phyloP scores from a whole-genome alignment of 2,329 filamentous ascomycete genomes.

The Penicillium sp. region DNA sequence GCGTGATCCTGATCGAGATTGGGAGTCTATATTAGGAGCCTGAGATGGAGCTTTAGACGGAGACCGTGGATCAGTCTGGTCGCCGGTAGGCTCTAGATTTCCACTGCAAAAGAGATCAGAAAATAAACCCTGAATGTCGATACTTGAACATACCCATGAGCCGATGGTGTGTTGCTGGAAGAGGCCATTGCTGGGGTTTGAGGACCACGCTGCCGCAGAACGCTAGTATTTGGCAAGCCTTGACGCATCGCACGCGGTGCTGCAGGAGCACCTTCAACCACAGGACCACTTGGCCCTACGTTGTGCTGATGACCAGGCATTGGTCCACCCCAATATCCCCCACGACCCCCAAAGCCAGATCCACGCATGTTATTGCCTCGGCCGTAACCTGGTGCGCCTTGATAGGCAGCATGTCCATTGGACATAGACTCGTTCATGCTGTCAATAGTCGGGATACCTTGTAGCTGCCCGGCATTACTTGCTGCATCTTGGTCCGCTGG shows the following conservation, averaged over 20 bases:
- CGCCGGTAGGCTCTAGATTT: conserved; percentile 35
- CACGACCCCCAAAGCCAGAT: conserved; percentile 38
- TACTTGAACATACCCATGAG: conserved; percentile 27
- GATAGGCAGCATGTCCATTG: conserved; percentile 26
- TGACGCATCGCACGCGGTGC: conserved; percentile 93
- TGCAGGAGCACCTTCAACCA: conserved; percentile 68
- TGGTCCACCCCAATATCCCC: conserved; percentile 27
- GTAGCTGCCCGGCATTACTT: conserved; percentile 11
- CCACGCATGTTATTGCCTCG: conserved; percentile 44
- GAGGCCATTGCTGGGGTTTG: conserved; percentile 31
- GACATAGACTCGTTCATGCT: conserved; percentile 13
- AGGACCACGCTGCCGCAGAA: conserved; percentile 56
- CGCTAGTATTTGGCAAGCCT: conserved; percentile 74
- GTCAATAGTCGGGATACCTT: conserved; percentile 26
- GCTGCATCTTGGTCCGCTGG: conserved; percentile 2
- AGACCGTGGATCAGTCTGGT: conserved; percentile 24
- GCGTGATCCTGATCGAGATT: too few species aligned
- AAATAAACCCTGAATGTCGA: conserved; percentile 1
- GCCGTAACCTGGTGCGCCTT: conserved; percentile 31
- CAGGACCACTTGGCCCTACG: conserved; percentile 48
- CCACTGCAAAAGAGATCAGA: conserved; percentile 16
- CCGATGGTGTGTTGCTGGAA: conserved; percentile 13
- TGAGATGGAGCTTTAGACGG: conserved; percentile 24
- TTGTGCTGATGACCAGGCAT: conserved; percentile 26
- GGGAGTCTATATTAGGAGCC: neutral